Base-by-base conservation (phyloP, 1,284 basidiomycete species). In the Baeospora myosura region DNA sequence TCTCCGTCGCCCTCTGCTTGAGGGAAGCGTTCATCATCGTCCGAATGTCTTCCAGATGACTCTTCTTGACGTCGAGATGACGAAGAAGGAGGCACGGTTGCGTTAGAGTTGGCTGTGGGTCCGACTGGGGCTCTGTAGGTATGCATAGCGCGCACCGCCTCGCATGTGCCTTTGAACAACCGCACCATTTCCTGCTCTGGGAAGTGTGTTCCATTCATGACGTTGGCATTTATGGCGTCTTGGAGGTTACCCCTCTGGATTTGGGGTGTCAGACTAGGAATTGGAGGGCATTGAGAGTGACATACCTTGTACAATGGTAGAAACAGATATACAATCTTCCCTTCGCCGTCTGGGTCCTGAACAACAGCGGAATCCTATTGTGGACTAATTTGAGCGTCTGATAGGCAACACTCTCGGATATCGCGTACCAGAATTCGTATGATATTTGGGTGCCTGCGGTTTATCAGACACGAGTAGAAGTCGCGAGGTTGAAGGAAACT, bases 101-200 rank as follows among this genome's bases (percentile, higher is more conserved):
- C 51, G 41, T 54, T 54, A 25, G 51, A 48, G 22, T 50, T 64
- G 44, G 56, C 55, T 1, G 62, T 52, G 32, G 69, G 62, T 28
- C 65, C 56, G 37, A 65, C 48, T 5, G 65, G 64, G 5, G 78
- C 72, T 32, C 73, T 74, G 59, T 90, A 90, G 47, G 78, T 78
- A 61, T 99, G 95, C 88, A 99, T 92, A 3, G 92, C 91, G 38
- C 86, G 78, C 5, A 98, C 80, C 40, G 88, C 95, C 51, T 89
- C 78, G 62, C 95, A 98, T 8, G 94, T 91, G 5, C 94, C 95
- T 51, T 85, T 86, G 72, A 98, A 98, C 28, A 94, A 71, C 20
- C 76, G 75, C 21, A 98, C 71, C 68, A 98, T 88, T 42, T 92
- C 86, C 48, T 76, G 74, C 64, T 99, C 96, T 1, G 89, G 78